phyloP scores from a whole-genome alignment of 108 stramenopile species.

The Fistulifera pelliculosa region DNA sequence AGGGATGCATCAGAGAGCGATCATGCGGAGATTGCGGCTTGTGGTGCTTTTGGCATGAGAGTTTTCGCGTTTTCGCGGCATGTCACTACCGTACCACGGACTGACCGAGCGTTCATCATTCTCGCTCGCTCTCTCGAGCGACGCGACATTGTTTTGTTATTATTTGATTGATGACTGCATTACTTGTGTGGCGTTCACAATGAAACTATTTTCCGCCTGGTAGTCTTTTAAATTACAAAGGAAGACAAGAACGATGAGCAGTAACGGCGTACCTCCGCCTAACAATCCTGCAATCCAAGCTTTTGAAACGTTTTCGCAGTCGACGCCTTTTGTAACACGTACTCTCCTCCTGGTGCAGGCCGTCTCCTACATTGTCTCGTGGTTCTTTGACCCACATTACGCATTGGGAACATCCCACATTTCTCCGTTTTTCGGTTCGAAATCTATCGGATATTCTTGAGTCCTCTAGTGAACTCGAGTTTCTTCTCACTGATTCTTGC shows the following conservation, averaged over 20 bases:
- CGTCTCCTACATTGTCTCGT: constrained; percentile 40
- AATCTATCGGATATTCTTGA: constrained; percentile 65
- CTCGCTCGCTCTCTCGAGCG: no score
- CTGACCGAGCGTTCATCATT: no score
- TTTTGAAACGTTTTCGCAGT: constrained; percentile 45
- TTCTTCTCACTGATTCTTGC: constrained; percentile 58
- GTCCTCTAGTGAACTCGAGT: constrained; percentile 52
- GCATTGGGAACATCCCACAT: constrained; percentile 63
- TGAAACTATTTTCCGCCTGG: no score
- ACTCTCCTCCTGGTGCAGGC: constrained; percentile 44
- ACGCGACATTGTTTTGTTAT: no score
- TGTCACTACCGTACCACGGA: no score
- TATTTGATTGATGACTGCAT: no score
- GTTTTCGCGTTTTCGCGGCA: no score
- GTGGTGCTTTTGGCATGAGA: no score
- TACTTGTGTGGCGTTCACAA: no score
- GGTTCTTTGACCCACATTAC: constrained; percentile 43
- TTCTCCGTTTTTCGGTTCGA: constrained; percentile 65
- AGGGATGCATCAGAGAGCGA: no score
- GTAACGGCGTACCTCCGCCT: constrained; percentile 28
- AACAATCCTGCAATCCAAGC: constrained; percentile 50
- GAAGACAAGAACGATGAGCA: not conserved
- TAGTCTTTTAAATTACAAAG: no score
- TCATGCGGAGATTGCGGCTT: no score
- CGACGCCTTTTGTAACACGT: constrained; percentile 70